phyloP scores from a whole-genome alignment of 192 early-diverging fungal genomes.

The Coemansia sp. region DNA sequence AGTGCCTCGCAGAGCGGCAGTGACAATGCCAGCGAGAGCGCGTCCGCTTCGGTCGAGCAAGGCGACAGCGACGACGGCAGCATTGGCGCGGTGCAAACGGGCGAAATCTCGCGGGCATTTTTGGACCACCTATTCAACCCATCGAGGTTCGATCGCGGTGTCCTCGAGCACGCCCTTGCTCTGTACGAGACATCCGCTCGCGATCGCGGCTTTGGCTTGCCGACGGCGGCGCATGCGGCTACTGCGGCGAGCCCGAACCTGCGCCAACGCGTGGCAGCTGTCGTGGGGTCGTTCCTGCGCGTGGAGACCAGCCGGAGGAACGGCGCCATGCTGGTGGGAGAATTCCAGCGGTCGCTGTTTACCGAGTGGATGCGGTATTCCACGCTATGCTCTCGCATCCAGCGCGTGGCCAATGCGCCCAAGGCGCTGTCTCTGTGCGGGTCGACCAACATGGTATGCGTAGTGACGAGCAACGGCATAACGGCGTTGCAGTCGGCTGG shows the following conservation, averaged over 20 bases:
- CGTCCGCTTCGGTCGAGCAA: neutral
- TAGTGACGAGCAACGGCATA: slow-evolving; percentile 21
- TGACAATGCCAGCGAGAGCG: neutral
- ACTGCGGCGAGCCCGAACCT: slow-evolving; percentile 24
- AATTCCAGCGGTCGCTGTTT: slow-evolving; percentile 36
- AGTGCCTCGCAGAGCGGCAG: neutral
- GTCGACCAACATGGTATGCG: slow-evolving; percentile 33
- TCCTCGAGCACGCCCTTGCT: slow-evolving; percentile 37
- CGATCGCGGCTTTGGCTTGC: slow-evolving; percentile 36
- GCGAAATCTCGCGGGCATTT: slow-evolving; percentile 38
- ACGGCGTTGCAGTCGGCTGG: slow-evolving; percentile 24
- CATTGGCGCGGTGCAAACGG: slow-evolving; percentile 16
- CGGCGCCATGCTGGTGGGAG: slow-evolving; percentile 19
- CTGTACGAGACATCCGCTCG: slow-evolving; percentile 31
- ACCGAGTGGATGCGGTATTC: slow-evolving; percentile 57
- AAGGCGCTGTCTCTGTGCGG: slow-evolving; percentile 29
- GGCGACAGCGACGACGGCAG: neutral
- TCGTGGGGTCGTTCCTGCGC: slow-evolving; percentile 36
- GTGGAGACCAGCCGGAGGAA: slow-evolving; percentile 18
- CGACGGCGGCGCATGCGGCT: slow-evolving; percentile 13
- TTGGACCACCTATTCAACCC: slow-evolving; percentile 49
- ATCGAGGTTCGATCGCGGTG: slow-evolving; percentile 36
- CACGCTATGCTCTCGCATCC: slow-evolving; percentile 46
- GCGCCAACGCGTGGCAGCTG: slow-evolving; percentile 26
- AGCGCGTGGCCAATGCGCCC: slow-evolving; percentile 36